A percentile compares a stretch with the other conserved stretches of the same genome.
Conservation (phyloP, 2,329 filamentous ascomycete genomes). For the Sporothrix pseudoabietina region DNA sequence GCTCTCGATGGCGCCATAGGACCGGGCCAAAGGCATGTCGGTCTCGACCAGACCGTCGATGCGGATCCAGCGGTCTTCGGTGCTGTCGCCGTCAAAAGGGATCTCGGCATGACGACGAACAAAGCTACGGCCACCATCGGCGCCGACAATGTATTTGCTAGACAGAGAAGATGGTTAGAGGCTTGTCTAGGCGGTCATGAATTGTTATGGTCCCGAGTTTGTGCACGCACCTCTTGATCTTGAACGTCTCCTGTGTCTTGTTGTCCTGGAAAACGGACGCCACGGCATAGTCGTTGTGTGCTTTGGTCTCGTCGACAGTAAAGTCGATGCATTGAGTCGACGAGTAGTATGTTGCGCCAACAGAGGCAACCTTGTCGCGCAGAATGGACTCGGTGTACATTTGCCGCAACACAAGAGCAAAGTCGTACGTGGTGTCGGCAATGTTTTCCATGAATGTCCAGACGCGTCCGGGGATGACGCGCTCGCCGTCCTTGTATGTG, state of each 20-base stretch:
- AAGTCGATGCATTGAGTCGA: slow-evolving; percentile 45
- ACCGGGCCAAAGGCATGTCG: slow-evolving; percentile 51
- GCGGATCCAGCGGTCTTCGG: slow-evolving; percentile 56
- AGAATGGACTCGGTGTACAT: slow-evolving; percentile 59
- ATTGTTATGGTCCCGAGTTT: background rate
- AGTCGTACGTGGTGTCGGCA: slow-evolving; percentile 55
- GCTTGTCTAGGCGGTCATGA: background rate
- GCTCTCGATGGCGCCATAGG: slow-evolving; percentile 52
- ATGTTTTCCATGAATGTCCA: slow-evolving; percentile 59
- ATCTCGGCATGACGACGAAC: slow-evolving; percentile 52
- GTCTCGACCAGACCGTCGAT: slow-evolving; percentile 55
- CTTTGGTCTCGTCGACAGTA: slow-evolving; percentile 60
- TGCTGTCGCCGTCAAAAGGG: slow-evolving; percentile 52
- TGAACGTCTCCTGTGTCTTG: slow-evolving; percentile 68
- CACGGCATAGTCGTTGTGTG: slow-evolving; percentile 89
- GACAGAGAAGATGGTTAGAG: background rate
- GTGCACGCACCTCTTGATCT: slow-evolving; percentile 60
- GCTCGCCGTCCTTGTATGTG: slow-evolving; percentile 52
- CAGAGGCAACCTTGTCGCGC: slow-evolving; percentile 44
- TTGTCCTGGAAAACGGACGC: slow-evolving; percentile 80
- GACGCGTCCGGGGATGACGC: slow-evolving; percentile 47
- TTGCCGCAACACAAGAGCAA: slow-evolving; percentile 56
- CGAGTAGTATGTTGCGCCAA: slow-evolving; percentile 44
- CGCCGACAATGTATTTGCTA: slow-evolving; percentile 53
- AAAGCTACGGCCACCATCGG: slow-evolving; percentile 54